These are phyloP conservation scores for Crassisporium funariophilum DNA, from an alignment of 768 basidiomycete genomes.

Conservation along the genomic window DNA sequence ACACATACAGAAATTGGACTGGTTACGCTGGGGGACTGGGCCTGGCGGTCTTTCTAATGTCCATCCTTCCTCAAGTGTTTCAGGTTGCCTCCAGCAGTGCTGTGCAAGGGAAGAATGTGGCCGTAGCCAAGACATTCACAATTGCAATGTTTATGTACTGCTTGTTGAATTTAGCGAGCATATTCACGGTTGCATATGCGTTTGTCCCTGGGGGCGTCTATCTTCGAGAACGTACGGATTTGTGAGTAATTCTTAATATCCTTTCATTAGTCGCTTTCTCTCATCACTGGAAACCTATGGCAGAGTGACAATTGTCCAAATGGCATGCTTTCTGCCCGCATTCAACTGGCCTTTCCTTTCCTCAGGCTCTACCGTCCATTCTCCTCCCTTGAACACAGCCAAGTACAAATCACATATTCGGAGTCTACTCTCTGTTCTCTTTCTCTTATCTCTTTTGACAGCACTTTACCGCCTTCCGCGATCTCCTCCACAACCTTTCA, in stretches of 20 bases:
- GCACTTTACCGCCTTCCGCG: slow-evolving; percentile 58
- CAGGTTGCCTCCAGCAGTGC: slow-evolving; percentile 42
- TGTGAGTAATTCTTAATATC: slow-evolving; percentile 44
- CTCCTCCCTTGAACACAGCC: slow-evolving; percentile 7
- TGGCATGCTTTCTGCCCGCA: slow-evolving; percentile 50
- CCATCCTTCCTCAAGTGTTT: slow-evolving; percentile 58
- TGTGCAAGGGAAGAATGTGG: slow-evolving; percentile 22
- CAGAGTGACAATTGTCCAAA: slow-evolving; percentile 58
- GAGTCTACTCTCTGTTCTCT: slow-evolving; percentile 38
- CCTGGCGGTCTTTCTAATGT: slow-evolving; percentile 64
- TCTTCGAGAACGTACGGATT: slow-evolving; percentile 75
- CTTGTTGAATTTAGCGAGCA: slow-evolving; percentile 65
- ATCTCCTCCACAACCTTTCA: slow-evolving; percentile 54
- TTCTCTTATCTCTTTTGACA: slow-evolving; percentile 50
- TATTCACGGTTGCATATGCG: slow-evolving; percentile 88
- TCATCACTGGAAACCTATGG: slow-evolving; percentile 1
- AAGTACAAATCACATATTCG: slow-evolving; percentile 30
- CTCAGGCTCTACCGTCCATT: not conserved
- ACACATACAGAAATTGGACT: slow-evolving; percentile 61
- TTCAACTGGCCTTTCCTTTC: slow-evolving; percentile 12
- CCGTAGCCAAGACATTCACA: slow-evolving; percentile 51
- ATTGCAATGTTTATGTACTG: slow-evolving; percentile 61
- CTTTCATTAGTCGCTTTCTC: not conserved
- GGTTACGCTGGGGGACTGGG: slow-evolving; percentile 72
- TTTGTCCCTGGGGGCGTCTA: slow-evolving; percentile 82